phyloP scores from a whole-genome alignment of 352 stramenopile species.

The Globisporangium paddicum region DNA sequence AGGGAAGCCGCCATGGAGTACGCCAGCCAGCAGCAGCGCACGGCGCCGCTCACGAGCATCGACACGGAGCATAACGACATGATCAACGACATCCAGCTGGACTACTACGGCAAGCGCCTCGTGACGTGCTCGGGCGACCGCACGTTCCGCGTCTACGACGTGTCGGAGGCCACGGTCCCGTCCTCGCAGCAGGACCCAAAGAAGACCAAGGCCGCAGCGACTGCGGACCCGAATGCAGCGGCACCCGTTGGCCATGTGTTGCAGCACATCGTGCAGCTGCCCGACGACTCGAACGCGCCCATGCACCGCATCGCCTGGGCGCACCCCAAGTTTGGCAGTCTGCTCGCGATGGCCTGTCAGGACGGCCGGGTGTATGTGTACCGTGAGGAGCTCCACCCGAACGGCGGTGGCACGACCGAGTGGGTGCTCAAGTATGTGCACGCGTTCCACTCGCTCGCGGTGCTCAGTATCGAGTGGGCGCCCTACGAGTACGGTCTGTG shows the following conservation, averaged over 20 bases:
- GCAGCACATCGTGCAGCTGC: constrained; percentile 56
- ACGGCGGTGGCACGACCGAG: constrained; percentile 46
- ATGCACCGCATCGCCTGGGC: constrained; percentile 82
- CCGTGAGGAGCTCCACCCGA: constrained; percentile 66
- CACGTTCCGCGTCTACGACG: constrained; percentile 83
- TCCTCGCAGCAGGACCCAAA: background rate
- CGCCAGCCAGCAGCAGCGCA: constrained; percentile 18
- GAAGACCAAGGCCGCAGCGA: constrained; percentile 11
- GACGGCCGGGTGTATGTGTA: constrained; percentile 87
- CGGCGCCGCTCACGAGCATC: constrained; percentile 54
- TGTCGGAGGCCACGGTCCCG: constrained; percentile 44
- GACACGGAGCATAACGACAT: constrained; percentile 88
- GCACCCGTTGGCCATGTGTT: constrained; percentile 27
- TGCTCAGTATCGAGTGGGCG: constrained; percentile 81
- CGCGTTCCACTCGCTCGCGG: constrained; percentile 58
- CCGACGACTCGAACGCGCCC: constrained; percentile 60
- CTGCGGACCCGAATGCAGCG: background rate
- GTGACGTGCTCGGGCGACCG: constrained; percentile 78
- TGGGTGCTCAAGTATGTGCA: constrained; percentile 80
- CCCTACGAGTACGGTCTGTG: constrained; percentile 86
- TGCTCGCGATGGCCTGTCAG: constrained; percentile 72
- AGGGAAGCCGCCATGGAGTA: constrained; percentile 10
- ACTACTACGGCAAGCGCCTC: constrained; percentile 86
- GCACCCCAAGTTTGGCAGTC: constrained; percentile 80
- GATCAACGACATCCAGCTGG: constrained; percentile 87